Percentiles rank a stretch among this genome's conserved stretches.
phyloP scores from a whole-genome alignment of 805 yeast genomes.

The Maudiozyma turicensis region DNA sequence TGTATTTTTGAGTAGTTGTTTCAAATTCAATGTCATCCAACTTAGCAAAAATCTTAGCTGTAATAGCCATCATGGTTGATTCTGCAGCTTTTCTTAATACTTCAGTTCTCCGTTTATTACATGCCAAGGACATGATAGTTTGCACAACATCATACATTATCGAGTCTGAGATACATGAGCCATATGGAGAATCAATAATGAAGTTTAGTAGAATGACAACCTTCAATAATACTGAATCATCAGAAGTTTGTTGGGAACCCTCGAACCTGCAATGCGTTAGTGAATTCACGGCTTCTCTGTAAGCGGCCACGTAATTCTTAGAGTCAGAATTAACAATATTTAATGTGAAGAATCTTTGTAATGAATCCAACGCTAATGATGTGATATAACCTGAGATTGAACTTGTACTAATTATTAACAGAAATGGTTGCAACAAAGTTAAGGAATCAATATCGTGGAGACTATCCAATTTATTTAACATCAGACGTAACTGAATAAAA shows the following conservation, averaged over 20 bases:
- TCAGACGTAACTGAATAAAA: conserved; percentile 67
- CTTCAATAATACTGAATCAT: conserved; percentile 81
- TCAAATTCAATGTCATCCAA: conserved; percentile 33
- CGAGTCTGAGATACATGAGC: conserved; percentile 65
- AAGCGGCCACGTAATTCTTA: conserved; percentile 50
- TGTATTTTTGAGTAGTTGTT: conserved; percentile 8
- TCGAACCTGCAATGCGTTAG: conserved; percentile 92
- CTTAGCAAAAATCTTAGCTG: conserved; percentile 56
- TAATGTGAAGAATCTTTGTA: conserved; percentile 64
- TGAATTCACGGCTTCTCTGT: conserved; percentile 40
- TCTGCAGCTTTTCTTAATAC: conserved; percentile 85
- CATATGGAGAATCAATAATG: conserved; percentile 54
- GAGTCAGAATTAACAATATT: conserved; percentile 51
- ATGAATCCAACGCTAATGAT: conserved; percentile 63
- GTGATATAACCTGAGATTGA: conserved; percentile 83
- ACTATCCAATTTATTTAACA: conserved; percentile 45
- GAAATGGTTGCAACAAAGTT: conserved; percentile 77
- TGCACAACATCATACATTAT: conserved; percentile 82
- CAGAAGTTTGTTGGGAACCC: conserved; percentile 85
- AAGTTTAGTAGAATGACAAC: conserved; percentile 67
- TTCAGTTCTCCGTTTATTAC: conserved; percentile 86
- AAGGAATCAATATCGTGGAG: conserved; percentile 55
- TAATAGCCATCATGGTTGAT: conserved; percentile 60
- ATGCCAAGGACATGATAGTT: conserved; percentile 83
- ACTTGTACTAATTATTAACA: conserved; percentile 73